Evolutionary conservation across 177 flowering plant genomes (phyloP).

Genomic region (Viscum album): DNA sequence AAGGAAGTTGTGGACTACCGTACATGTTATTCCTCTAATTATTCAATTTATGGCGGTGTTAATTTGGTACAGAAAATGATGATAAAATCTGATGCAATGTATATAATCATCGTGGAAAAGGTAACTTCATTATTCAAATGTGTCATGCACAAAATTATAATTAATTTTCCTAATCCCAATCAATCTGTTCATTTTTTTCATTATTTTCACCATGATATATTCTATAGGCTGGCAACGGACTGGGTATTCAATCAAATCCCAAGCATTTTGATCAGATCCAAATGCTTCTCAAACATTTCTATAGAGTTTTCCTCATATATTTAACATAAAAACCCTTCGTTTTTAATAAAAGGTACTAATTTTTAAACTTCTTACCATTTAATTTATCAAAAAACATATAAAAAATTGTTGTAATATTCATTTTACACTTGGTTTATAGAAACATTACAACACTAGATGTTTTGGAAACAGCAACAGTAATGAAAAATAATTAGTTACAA

Average conservation of each 20-base stretch:
- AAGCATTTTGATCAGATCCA: constrained; percentile 80
- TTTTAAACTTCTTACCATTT: too few species aligned
- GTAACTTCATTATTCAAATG: constrained; percentile 23
- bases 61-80: constrained; percentile 38
- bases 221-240: constrained; percentile 82
- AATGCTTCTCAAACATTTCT: constrained; percentile 95
- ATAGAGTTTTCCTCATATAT: too few species aligned
- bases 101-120: constrained; percentile 85
- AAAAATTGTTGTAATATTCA: too few species aligned
- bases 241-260: constrained; percentile 74
- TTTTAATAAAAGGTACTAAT: too few species aligned
- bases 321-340: too few species aligned
- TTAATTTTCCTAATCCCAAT: too few species aligned
- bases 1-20: constrained; percentile 66
- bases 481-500: too few species aligned
- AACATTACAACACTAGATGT: too few species aligned
- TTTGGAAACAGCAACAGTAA: too few species aligned
- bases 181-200: background rate
- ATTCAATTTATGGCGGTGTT: constrained; percentile 71
- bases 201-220: constrained; percentile 68
- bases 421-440: too few species aligned
- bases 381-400: too few species aligned
- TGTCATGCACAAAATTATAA: background rate
- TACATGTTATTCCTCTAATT: constrained; percentile 69
- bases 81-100: constrained; percentile 71